These are phyloP conservation scores for Nakazawaea pomicola DNA, from an alignment of 805 yeast genomes.

Conservation along the genomic window DNA sequence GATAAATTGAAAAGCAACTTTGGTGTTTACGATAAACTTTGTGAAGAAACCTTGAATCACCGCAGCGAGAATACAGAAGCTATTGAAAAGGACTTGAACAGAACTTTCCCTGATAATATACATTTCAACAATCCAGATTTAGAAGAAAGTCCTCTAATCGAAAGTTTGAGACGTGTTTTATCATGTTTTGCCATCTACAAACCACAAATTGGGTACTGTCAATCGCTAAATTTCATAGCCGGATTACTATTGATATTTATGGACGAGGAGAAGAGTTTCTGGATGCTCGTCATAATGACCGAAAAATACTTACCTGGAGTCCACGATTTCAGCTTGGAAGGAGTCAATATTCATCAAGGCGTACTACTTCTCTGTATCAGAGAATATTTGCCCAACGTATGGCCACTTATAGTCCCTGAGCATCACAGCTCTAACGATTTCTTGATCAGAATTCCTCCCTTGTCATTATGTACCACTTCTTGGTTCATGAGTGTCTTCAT, in stretches of 20 bases:
- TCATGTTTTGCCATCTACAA: constrained; percentile 79
- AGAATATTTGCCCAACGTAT: constrained; percentile 78
- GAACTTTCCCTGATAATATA: constrained; percentile 93
- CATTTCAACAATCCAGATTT: constrained; percentile 52
- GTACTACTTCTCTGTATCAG: constrained; percentile 82
- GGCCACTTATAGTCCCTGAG: constrained; percentile 46
- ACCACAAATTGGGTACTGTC: constrained; percentile 94
- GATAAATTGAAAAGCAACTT: constrained; percentile 56
- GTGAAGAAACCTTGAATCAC: constrained; percentile 47
- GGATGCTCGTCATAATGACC: constrained; percentile 93
- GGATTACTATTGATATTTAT: constrained; percentile 80
- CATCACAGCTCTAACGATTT: constrained; percentile 37
- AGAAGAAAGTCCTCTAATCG: constrained; percentile 52
- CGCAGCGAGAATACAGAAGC: constrained; percentile 81
- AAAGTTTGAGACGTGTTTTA: constrained; percentile 73
- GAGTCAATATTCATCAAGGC: constrained; percentile 94
- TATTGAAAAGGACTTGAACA: constrained; percentile 86
- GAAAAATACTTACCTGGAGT: constrained; percentile 85
- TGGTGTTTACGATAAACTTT: constrained; percentile 71
- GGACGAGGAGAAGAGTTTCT: constrained; percentile 87
- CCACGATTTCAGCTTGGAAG: constrained; percentile 85
- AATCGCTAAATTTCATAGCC: constrained; percentile 87
- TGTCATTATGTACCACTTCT: constrained; percentile 88
- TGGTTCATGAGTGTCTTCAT: constrained; percentile 99
- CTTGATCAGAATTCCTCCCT: constrained; percentile 76